Evolutionary conservation across 441 rosid genomes (phyloP).

Genomic region (Populus hybrid): DNA sequence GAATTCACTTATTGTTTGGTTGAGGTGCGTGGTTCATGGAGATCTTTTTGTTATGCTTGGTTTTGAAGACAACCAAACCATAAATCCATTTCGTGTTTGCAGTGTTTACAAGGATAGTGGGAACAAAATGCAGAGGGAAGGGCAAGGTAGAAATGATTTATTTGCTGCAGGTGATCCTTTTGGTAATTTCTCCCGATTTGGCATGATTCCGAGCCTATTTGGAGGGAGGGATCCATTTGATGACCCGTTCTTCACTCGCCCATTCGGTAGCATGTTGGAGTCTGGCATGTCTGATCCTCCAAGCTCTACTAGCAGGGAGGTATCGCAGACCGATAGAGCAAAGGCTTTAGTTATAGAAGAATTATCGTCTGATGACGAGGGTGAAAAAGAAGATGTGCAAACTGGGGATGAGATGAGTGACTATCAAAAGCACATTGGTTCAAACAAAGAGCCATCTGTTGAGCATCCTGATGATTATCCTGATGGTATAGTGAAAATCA

Average conservation of each 20-base stretch:
- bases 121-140: constrained; percentile 48
- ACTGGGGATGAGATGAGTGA: constrained; percentile 12
- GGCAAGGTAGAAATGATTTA: constrained; percentile 37
- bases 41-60: not conserved
- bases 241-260: constrained; percentile 62
- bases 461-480: constrained; percentile 69
- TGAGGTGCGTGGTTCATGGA: not conserved
- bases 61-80: not conserved
- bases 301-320: constrained; percentile 23
- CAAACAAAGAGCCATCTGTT: constrained; percentile 47
- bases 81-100: not conserved
- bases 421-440: constrained; percentile 7
- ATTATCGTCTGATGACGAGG: constrained; percentile 52
- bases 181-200: constrained; percentile 32
- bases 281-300: constrained; percentile 25
- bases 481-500: constrained; percentile 31
- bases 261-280: constrained; percentile 44
- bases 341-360: constrained; percentile 68
- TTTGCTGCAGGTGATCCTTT: constrained; percentile 40
- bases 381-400: constrained; percentile 18
- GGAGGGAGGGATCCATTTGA: constrained; percentile 75
- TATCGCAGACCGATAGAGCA: constrained; percentile 6
- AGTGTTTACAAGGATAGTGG: not conserved
- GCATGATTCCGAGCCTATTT: constrained; percentile 46
- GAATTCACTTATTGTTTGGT: not conserved